Evolutionary conservation across 805 yeast species (phyloP).

Genomic region (Ogataea methylovora): DNA sequence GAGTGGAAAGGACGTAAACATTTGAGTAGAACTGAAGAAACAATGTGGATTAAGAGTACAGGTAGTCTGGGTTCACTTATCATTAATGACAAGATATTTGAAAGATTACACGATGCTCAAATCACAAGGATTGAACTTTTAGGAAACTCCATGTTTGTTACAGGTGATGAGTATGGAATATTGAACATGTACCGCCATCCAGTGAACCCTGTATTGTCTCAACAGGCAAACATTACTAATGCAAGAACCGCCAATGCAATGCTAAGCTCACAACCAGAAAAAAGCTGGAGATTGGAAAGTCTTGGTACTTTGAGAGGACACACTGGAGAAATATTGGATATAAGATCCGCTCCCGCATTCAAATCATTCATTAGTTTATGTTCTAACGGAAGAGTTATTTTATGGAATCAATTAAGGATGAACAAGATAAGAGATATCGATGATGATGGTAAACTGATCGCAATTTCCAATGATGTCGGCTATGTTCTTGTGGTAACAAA

Average conservation of each 20-base stretch:
- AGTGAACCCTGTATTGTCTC: no score
- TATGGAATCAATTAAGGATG: conserved; percentile 60
- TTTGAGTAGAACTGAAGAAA: background rate
- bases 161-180: conserved; percentile 52
- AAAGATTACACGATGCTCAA: conserved; percentile 31
- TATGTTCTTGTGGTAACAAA: conserved; percentile 32
- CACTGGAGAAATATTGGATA: conserved; percentile 32
- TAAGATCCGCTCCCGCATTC: conserved; percentile 44
- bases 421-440: conserved; percentile 36
- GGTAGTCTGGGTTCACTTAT: conserved; percentile 8
- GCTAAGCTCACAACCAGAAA: conserved; percentile 3
- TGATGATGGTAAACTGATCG: conserved; percentile 20
- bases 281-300: conserved; percentile 3
- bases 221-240: background rate
- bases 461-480: conserved; percentile 52
- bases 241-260: background rate
- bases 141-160: conserved; percentile 33
- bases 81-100: conserved; percentile 36
- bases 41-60: conserved; percentile 5
- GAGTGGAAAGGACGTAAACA: conserved; percentile 43
- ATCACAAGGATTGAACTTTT: conserved; percentile 34
- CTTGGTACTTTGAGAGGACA: conserved; percentile 49
- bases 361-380: conserved; percentile 52
- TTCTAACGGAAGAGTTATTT: conserved; percentile 40
- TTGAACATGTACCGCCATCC: conserved; percentile 34